Evolutionary conservation across 176 grass and related monocot species (phyloP), one percentile per base, ranked within the genome.

Genomic region (Raddia guianensis): DNA sequence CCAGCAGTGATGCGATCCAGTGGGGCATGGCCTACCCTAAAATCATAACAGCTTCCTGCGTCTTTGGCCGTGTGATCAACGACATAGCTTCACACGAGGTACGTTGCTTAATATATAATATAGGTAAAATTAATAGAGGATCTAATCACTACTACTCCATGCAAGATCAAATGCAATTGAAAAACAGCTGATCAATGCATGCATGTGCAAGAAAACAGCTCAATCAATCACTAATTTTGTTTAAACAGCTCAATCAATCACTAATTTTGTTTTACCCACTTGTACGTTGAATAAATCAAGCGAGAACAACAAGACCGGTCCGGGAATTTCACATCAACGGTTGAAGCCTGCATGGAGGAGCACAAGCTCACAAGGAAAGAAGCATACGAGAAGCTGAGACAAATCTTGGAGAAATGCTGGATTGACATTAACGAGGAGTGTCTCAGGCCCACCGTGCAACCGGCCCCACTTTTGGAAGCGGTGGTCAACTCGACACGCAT

Each of bases 41-140:
- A 63, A 77, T 77, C 12, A 77, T 77, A 9, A 60, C 44, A 77
- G 51, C 51, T 14, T 66, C 76, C 2, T 79, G 76, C 34, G 3
- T 79, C 33, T 5, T 79, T 4, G 76, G 76, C 10, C 76, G 76
- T 1, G 15, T 66, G 11, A 2, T 79, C 33, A 79, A 79, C 7
- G 76, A 78, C 4, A n/a, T 78, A 7, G 48, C 61, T n/a, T 79
- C 76, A 6, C 62, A 79, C 1, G 76, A 79, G 48, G 76, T 79
- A 16, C 27, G 27, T 27, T 27, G 27, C 27, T 27, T 27, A 27
- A 27, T 27, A 27, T 27, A 27, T 27, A 27, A 27, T 27, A 27
- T 27, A 27, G 27, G 27, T 27, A 27, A 27, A 27, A 27, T 27
- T 27, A 27, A 27, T 27, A 27, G 27, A 27, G 27, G 27, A 27